Evolutionary conservation across 805 yeast species (phyloP), one percentile per base, ranked within the genome.

Genomic region (Candida berthetii): DNA sequence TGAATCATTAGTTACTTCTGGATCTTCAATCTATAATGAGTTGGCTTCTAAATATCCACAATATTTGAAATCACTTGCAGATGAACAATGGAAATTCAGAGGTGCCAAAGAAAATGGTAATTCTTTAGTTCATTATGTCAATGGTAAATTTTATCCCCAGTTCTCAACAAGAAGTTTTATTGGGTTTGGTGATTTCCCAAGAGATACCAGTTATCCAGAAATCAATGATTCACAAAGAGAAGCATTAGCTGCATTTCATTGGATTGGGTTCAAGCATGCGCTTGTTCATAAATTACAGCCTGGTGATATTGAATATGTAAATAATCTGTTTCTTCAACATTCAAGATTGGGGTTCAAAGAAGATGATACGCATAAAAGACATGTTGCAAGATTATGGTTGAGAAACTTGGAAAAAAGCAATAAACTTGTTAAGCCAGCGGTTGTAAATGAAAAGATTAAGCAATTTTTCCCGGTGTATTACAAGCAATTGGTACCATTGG

Each of bases 261-360:
- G 38, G 38, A 25, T 35, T 34, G 42, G 38, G 14, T 39, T 35
- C 24, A 27, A 35, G 18, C 20, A 35, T 39, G 42, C 31, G 2
- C 11, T 39, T 9, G 35, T 35, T n/a, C 35, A 35, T 17, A 35
- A 39, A 22, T 20, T 39, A n/a, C 31, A 35, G 29, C 35, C 29
- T 15, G 42, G 42, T 13, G 42, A 39, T 28, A 39, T 39, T n/a
- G 38, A 39, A 14, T 39, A 39, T 24, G 42, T 39, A 2, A 39
- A 39, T 16, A 35, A 39, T 15, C 17, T 39, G 10, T 39, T 35
- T 20, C 31, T 39, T 14, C 42, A 39, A 24, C 42, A 39, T 15
- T 35, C 31, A 4, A 28, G 42, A 22, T 13, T 35, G 19, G 42
- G 38, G 3, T 39, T 19, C 22, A 31, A 8, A 5, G 42, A 39